These are phyloP conservation scores for Colletotrichum coccodes DNA, from an alignment of 2,329 filamentous ascomycete genomes.

Conservation along the genomic window DNA sequence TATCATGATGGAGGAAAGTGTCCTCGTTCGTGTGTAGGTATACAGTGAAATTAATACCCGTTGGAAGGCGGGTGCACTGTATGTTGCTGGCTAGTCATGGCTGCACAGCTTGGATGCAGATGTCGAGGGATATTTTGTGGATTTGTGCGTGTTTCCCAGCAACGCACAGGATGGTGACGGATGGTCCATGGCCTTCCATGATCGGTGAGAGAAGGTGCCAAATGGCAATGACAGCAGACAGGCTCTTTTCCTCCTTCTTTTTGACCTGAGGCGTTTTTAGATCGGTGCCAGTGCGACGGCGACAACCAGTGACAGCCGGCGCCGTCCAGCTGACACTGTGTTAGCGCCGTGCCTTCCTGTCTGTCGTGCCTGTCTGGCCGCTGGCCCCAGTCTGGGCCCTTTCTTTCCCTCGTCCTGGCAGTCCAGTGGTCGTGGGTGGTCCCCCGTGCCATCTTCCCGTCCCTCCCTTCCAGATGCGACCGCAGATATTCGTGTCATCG, in stretches of 20 bases:
- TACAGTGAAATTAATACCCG: background rate
- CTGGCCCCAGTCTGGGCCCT: background rate
- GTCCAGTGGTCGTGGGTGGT: background rate
- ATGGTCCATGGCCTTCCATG: background rate
- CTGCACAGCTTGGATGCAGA: slow-evolving; percentile 10
- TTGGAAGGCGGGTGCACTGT: slow-evolving; percentile 12
- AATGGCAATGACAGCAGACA: background rate
- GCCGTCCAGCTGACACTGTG: slow-evolving; percentile 22
- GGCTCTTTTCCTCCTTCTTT: slow-evolving; percentile 1
- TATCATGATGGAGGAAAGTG: background rate
- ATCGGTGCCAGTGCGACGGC: background rate
- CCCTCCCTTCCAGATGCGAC: slow-evolving; percentile 15
- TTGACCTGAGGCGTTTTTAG: slow-evolving; percentile 1
- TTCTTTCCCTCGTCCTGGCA: background rate
- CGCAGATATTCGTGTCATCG: background rate
- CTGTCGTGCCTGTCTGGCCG: background rate
- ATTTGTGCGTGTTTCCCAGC: slow-evolving; percentile 28
- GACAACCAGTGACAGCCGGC: slow-evolving; percentile 11
- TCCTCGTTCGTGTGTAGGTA: background rate
- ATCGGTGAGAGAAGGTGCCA: background rate
- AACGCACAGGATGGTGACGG: slow-evolving; percentile 23
- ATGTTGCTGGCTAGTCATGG: slow-evolving; percentile 24
- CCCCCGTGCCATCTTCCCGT: slow-evolving; percentile 25
- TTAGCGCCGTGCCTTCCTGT: slow-evolving; percentile 1
- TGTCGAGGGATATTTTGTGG: slow-evolving; percentile 24